These are phyloP conservation scores for Aspergillus sp. DNA, from an alignment of 2,329 filamentous ascomycete genomes.

Conservation along the genomic window DNA sequence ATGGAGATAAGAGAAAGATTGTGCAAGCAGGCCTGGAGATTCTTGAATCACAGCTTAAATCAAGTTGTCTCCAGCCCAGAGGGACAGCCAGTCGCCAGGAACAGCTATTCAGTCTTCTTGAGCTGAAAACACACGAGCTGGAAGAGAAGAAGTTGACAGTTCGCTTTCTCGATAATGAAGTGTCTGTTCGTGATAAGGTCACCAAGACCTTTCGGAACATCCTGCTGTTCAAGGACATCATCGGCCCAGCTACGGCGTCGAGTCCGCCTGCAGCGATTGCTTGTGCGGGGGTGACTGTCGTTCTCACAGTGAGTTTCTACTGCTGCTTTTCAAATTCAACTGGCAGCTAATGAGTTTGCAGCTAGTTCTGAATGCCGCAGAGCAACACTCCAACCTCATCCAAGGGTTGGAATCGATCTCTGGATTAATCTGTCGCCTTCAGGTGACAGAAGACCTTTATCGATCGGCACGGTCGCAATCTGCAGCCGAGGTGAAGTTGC, in stretches of 20 bases:
- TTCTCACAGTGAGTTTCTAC: conserved; percentile 4
- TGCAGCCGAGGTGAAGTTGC: too few relatives aligned
- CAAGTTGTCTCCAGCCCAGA: background rate
- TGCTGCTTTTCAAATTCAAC: background rate
- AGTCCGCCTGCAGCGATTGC: conserved; percentile 6
- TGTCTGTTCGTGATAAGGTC: conserved; percentile 1
- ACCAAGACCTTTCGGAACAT: conserved; percentile 1
- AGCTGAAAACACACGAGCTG: background rate
- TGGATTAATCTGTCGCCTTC: conserved; percentile 4
- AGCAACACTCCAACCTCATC: conserved; percentile 7
- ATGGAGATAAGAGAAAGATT: background rate
- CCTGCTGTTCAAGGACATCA: conserved; percentile 4
- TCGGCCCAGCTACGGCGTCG: conserved; percentile 3
- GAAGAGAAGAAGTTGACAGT: conserved; percentile 3
- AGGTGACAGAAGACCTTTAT: conserved; percentile 4
- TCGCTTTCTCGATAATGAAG: background rate
- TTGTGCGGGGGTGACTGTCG: conserved; percentile 4
- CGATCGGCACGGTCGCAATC: background rate
- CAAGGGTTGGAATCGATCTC: conserved; percentile 4
- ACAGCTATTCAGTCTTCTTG: background rate
- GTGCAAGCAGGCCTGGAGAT: background rate
- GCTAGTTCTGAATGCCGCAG: conserved; percentile 5
- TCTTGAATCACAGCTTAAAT: background rate
- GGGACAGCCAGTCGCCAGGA: background rate
- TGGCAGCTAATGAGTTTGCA: background rate